Evolutionary conservation across 495 filamentous ascomycete species (phyloP).

Genomic region (Trichoderma reesei): DNA sequence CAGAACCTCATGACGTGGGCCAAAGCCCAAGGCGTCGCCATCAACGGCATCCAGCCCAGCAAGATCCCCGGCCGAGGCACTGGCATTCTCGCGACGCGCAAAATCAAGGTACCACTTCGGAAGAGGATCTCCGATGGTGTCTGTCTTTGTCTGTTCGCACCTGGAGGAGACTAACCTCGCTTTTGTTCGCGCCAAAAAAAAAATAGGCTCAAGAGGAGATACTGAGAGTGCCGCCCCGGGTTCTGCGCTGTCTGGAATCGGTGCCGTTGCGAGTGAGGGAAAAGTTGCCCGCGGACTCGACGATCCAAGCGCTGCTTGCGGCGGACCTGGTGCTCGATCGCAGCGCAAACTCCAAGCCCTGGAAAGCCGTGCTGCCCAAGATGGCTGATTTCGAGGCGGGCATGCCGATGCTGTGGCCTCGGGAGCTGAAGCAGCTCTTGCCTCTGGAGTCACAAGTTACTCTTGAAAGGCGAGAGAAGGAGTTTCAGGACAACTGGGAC

Average conservation of each 20-base stretch:
- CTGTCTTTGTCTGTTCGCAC: no score
- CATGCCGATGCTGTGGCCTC: conserved; percentile 56
- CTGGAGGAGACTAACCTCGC: neutral
- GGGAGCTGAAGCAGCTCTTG: conserved; percentile 27
- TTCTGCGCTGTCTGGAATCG: conserved; percentile 52
- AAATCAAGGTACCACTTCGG: conserved; percentile 44
- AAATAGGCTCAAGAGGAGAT: conserved; percentile 43
- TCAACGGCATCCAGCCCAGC: conserved; percentile 49
- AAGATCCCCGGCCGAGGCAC: conserved; percentile 58
- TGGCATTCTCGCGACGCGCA: conserved; percentile 60
- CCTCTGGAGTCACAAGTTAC: conserved; percentile 14
- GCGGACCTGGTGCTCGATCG: conserved; percentile 37
- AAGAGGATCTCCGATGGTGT: no score
- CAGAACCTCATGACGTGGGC: conserved; percentile 55
- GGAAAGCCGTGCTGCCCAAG: conserved; percentile 55
- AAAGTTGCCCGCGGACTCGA: conserved; percentile 35
- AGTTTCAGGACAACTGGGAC: conserved; percentile 41
- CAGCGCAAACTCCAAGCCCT: conserved; percentile 23
- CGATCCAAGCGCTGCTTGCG: conserved; percentile 48
- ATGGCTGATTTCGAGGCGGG: conserved; percentile 42
- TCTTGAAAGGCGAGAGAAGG: conserved; percentile 14
- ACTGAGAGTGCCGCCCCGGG: conserved; percentile 51
- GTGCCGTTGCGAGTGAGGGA: conserved; percentile 43
- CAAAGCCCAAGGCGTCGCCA: conserved; percentile 41
- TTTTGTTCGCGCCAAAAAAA: neutral